Evolutionary conservation across 257 asterid genomes (phyloP), one percentile per base, ranked within the genome.

Genomic region (Salvia rosmarinus): DNA sequence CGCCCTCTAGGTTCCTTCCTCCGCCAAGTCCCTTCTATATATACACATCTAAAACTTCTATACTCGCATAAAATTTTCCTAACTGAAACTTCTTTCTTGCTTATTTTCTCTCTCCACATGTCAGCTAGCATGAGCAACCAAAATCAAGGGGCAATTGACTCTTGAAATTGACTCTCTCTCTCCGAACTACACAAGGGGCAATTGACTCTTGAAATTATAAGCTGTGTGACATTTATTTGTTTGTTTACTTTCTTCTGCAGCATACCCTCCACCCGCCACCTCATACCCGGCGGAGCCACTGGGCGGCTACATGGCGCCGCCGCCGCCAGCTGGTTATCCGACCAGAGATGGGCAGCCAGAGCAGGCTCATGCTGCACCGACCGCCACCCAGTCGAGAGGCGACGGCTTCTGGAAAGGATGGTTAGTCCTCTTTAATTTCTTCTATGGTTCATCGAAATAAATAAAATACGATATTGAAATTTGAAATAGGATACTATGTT

Each of bases 321-420:
- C 84, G 44, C 82, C 88, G 28, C 88, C 88, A 47, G 77, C 73
- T 1, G 86, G 86, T 8, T 84, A 82, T 58, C 89, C 89, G 47
- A 10, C 30, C 68, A 82, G 39, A 57, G 80, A 84, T 55, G 82
- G 87, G 34, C 77, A 66, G 42, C 77, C 63, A 69, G 79, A 16
- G 7, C 71, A 54, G 32, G 78, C 64, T 10, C 73, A 56, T 25
- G 71, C 73, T 9, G 50, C 61, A 20, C 64, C 64, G n/a, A 60
- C 56, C 23, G 21, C 64, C 67, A 84, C 87, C 58, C 78, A 82
- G 72, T 72, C 89, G 2, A 84, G 80, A 76, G 89, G 89, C 16
- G 89, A 84, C 30, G 89, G 89, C 68, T 84, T 84, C 70, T 84
- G 85, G 89, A 82, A 82, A 62, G 89, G 89, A 79, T 84, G 89